phyloP scores from a whole-genome alignment of 1,284 basidiomycete species.

The Schizophyllum amplum region DNA sequence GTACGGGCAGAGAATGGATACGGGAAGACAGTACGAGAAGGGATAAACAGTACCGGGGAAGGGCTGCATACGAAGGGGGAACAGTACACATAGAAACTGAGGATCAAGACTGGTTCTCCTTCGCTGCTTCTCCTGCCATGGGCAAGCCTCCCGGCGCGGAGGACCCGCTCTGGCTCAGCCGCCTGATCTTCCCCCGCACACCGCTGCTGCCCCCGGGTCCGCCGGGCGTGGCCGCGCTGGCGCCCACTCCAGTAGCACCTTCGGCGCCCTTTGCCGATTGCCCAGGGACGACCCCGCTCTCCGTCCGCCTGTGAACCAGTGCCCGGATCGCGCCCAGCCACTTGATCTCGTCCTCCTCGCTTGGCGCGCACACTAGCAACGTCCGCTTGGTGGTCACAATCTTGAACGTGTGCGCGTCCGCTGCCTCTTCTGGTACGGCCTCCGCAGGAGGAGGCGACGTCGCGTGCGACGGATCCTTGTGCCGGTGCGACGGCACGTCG shows the following conservation, averaged over 20 bases:
- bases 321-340: conserved; percentile 95
- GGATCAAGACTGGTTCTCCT: not conserved
- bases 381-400: conserved; percentile 93
- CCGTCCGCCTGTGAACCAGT: conserved; percentile 69
- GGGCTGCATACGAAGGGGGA: not conserved
- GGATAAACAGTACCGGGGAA: no score
- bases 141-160: not conserved
- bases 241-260: not conserved
- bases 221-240: no score
- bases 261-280: conserved; percentile 17
- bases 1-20: not conserved
- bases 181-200: not conserved
- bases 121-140: not conserved
- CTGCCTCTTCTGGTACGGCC: conserved; percentile 31
- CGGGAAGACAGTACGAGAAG: not conserved
- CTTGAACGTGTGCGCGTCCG: conserved; percentile 71
- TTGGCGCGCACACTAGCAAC: conserved; percentile 86
- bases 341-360: conserved; percentile 97
- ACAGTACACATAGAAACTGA: not conserved
- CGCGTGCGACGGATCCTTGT: conserved; percentile 26
- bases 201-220: not conserved
- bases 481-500: conserved; percentile 44
- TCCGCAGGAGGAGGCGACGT: conserved; percentile 24
- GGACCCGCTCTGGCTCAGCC: not conserved
- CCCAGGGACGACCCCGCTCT: conserved; percentile 28